Conservation (phyloP, 805 yeast genomes). For the Hanseniaspora clermontiae region DNA sequence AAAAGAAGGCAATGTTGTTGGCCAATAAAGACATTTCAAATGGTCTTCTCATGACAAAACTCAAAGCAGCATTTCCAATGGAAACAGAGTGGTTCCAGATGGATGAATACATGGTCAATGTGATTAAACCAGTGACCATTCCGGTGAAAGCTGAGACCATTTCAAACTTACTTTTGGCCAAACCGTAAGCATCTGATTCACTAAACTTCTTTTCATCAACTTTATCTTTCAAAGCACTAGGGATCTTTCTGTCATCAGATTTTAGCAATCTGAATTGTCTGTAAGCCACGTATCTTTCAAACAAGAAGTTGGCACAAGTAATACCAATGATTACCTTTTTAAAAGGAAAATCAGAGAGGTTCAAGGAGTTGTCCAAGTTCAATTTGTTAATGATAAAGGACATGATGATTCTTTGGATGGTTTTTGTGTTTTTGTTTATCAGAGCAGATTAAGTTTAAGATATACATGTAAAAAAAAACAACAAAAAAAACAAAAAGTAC, state of each 20-base stretch:
- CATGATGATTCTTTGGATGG: no score
- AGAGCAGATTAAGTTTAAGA: no score
- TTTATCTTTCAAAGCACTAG: slow-evolving; percentile 53
- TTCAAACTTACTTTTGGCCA: slow-evolving; percentile 64
- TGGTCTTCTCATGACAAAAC: slow-evolving; percentile 24
- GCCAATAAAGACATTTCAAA: slow-evolving; percentile 31
- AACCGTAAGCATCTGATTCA: slow-evolving; percentile 65
- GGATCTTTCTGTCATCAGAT: slow-evolving; percentile 39
- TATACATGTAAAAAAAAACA: no score
- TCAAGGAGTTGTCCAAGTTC: neutral
- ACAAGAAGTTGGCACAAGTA: slow-evolving; percentile 58
- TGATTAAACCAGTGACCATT: slow-evolving; percentile 37
- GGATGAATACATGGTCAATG: slow-evolving; percentile 51
- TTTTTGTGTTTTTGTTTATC: no score
- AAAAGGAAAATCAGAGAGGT: slow-evolving; percentile 61
- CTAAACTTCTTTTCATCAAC: slow-evolving; percentile 61
- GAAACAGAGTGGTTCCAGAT: slow-evolving; percentile 43
- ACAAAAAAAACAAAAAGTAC: no score
- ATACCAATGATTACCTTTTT: slow-evolving; percentile 61
- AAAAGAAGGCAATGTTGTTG: slow-evolving; percentile 56
- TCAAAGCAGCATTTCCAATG: slow-evolving; percentile 23
- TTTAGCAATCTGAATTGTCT: slow-evolving; percentile 63
- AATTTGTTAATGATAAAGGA: neutral
- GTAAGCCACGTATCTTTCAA: slow-evolving; percentile 58
- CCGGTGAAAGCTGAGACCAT: slow-evolving; percentile 36